These are phyloP conservation scores for Ophiostoma ulmi DNA, from an alignment of 2,329 filamentous ascomycete species.

Conservation along the genomic window DNA sequence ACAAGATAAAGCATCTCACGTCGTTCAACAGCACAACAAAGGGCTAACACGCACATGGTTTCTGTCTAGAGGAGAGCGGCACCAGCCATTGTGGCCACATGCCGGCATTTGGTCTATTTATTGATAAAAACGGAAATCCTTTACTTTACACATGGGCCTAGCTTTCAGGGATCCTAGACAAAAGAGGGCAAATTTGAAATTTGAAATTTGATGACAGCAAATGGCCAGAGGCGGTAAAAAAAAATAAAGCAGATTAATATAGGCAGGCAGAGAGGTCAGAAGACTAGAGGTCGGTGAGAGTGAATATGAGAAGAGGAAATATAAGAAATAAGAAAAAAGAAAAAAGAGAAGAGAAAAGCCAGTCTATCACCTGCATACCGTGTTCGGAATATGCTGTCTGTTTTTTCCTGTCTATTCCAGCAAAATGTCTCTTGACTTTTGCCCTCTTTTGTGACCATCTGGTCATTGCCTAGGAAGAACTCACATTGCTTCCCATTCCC, in stretches of 20 bases:
- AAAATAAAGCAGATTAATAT: not conserved
- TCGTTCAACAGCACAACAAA: not conserved
- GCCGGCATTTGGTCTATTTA: not conserved
- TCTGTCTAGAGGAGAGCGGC: not conserved
- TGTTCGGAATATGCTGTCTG: not conserved
- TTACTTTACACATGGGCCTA: conserved; percentile 1
- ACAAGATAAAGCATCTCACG: not conserved
- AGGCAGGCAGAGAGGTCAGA: not conserved
- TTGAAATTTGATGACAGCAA: no score
- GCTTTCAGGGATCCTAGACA: not conserved
- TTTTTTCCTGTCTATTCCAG: not conserved
- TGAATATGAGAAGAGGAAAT: not conserved
- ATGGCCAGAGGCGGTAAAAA: no score
- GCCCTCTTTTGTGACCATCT: not conserved
- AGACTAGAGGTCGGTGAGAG: not conserved
- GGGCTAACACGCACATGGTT: not conserved
- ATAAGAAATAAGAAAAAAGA: not conserved
- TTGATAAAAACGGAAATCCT: not conserved
- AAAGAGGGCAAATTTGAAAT: not conserved
- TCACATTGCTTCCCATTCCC: not conserved
- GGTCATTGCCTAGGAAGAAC: not conserved
- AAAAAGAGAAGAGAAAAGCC: not conserved
- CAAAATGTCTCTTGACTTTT: not conserved
- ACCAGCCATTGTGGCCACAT: not conserved
- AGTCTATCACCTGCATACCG: not conserved